Evolutionary conservation across 768 basidiomycete genomes (phyloP).

Genomic region (Phylloporus sp.): DNA sequence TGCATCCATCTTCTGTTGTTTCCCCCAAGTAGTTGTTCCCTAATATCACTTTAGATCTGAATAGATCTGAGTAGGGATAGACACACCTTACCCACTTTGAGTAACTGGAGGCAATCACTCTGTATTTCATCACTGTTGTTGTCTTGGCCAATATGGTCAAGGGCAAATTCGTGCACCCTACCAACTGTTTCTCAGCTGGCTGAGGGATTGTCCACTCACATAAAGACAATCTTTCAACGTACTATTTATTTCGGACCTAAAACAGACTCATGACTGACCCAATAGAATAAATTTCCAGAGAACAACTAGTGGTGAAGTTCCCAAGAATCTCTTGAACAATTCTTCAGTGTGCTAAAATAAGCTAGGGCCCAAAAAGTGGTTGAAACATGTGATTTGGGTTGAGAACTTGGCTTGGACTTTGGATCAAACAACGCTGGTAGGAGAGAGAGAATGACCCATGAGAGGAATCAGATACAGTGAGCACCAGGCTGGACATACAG

Average conservation of each 20-base stretch:
- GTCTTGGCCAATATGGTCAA: conserved; percentile 87
- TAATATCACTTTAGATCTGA: conserved; percentile 20
- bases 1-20: conserved; percentile 92
- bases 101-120: conserved; percentile 89
- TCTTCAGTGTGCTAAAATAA: conserved; percentile 76
- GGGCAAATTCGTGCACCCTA: conserved; percentile 90
- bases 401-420: conserved; percentile 50
- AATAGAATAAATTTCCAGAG: conserved; percentile 91
- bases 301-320: conserved; percentile 81
- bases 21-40: conserved; percentile 88
- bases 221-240: conserved; percentile 29
- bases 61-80: not conserved
- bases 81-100: conserved; percentile 74
- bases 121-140: conserved; percentile 91
- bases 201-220: conserved; percentile 66
- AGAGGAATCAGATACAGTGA: too few species aligned
- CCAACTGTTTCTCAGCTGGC: conserved; percentile 71
- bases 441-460: too few species aligned
- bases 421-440: too few species aligned
- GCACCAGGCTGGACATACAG: conserved; percentile 50
- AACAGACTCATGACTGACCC: conserved; percentile 84
- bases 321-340: conserved; percentile 85
- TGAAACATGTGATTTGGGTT: conserved; percentile 82
- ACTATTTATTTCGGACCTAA: conserved; percentile 2
- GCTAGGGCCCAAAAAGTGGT: conserved; percentile 63